Conservation (phyloP, 2,329 filamentous ascomycete genomes). For the Aspergillus fijiensis region DNA sequence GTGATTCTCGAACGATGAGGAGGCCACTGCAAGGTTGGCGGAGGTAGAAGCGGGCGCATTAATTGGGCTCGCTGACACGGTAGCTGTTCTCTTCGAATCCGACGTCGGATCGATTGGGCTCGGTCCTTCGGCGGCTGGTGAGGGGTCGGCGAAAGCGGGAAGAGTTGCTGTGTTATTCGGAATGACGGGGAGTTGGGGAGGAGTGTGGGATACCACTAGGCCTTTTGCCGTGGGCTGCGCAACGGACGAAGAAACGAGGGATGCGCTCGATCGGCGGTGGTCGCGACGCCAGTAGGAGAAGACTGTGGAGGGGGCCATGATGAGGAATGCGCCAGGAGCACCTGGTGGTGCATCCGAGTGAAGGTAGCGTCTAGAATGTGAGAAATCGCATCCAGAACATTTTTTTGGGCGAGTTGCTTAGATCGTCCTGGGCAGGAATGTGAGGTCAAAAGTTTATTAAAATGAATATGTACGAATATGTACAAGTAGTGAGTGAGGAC, state of each 20-base stretch:
- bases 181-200: conserved; percentile 36
- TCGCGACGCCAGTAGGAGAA: conserved; percentile 44
- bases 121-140: neutral
- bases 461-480: neutral
- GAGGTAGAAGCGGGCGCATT: conserved; percentile 31
- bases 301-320: conserved; percentile 40
- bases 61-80: conserved; percentile 15
- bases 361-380: conserved; percentile 18
- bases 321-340: conserved; percentile 15
- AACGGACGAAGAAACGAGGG: conserved; percentile 26
- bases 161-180: conserved; percentile 29
- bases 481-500: neutral
- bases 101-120: neutral
- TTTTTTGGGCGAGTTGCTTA: neutral
- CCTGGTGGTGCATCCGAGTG: conserved; percentile 16
- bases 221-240: conserved; percentile 23
- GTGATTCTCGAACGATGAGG: conserved; percentile 27
- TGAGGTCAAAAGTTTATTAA: neutral
- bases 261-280: conserved; percentile 36
- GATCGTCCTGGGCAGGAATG: neutral
- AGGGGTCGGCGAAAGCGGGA: conserved; percentile 29
- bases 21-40: conserved; percentile 28
- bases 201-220: conserved; percentile 22
- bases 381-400: conserved; percentile 14
- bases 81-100: conserved; percentile 22